Base-by-base conservation (phyloP, 1,284 basidiomycete genomes). In the Pyrrhoderma noxium region DNA sequence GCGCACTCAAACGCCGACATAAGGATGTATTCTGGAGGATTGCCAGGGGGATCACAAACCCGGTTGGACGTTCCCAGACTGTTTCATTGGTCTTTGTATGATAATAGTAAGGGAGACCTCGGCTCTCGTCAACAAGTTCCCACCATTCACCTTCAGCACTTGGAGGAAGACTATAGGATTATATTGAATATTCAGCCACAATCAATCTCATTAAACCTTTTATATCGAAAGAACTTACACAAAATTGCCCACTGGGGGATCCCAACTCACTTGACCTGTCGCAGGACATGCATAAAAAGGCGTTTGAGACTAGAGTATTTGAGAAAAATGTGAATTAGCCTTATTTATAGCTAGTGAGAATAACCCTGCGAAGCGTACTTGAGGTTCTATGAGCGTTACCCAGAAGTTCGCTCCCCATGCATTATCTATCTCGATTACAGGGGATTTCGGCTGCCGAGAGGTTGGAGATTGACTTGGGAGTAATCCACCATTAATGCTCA, bases 221-320 rank as follows among this genome's bases (percentile, higher is more conserved):
- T 9, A 19, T 44, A 25, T n/a, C 34, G 25, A 14, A 16, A 19
- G 2, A 16, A 72, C 81, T 65, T 64, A 89, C 86, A 94, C 84
- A 64, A 93, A 92, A 48, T 88, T 85, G 13, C 92, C 90, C n/a
- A 84, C 76, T 3, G 92, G 92, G 2, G 91, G 82, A 61, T 92
- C 87, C 93, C 93, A 96, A 61, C 85, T 87, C 54, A 93, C 91
- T 64, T 94, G 82, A 9, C 93, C 93, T 16, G 89, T 89, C 0
- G 90, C 81, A 37, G 93, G 93, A 67, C 92, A 94, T 16, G 93
- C 93, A 66, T 86, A 97, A 70, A 96, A 96, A 19, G 85, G 80
- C 4, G 82, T 79, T 61, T 82, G 80, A 9, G 84, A 88, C 87
- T 92, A 47, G 14, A 37, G 25, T 23, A 25, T 38, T 14, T 35